Base-by-base conservation (phyloP, 371 early-diverging fungal species). In the Blakeslea trispora region DNA sequence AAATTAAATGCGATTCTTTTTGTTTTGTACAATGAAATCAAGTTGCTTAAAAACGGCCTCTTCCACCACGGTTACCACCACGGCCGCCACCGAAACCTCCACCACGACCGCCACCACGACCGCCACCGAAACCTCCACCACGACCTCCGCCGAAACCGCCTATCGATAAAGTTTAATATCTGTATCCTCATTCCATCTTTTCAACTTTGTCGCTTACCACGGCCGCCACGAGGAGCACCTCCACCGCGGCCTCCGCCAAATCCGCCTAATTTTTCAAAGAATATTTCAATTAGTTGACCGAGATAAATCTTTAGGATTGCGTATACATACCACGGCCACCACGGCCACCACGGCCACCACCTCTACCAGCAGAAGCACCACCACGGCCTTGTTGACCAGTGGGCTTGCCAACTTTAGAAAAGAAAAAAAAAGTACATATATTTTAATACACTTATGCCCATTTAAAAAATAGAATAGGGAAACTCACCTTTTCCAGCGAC, bases 401-500 rank as follows among this genome's bases (percentile, higher is more conserved):
- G 39, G 64, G 57, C 46, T 79, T 79, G 51, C 62, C 63, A 43
- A 57, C 66, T 68, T n/a, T n/a, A n/a, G n/a, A n/a, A n/a, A n/a
- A n/a, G n/a, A n/a, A n/a, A n/a, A n/a, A n/a, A n/a, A n/a, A n/a
- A n/a, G n/a, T n/a, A n/a, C n/a, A n/a, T n/a, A n/a, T n/a, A n/a
- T n/a, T n/a, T n/a, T n/a, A n/a, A n/a, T n/a, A n/a, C n/a, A n/a
- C n/a, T n/a, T n/a, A n/a, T n/a, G n/a, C n/a, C n/a, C n/a, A n/a
- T n/a, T n/a, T n/a, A n/a, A n/a, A n/a, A n/a, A n/a, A n/a, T n/a
- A n/a, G n/a, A n/a, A n/a, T n/a, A n/a, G n/a, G n/a, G n/a, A n/a
- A n/a, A n/a, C n/a, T n/a, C n/a, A 86, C 88, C 85, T 77, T 79
- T 83, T 53, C 76, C 79, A 23, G 79, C 72, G 28, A 48, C 72